phyloP scores from a whole-genome alignment of 257 asterid species.

The Solanum neorickii region DNA sequence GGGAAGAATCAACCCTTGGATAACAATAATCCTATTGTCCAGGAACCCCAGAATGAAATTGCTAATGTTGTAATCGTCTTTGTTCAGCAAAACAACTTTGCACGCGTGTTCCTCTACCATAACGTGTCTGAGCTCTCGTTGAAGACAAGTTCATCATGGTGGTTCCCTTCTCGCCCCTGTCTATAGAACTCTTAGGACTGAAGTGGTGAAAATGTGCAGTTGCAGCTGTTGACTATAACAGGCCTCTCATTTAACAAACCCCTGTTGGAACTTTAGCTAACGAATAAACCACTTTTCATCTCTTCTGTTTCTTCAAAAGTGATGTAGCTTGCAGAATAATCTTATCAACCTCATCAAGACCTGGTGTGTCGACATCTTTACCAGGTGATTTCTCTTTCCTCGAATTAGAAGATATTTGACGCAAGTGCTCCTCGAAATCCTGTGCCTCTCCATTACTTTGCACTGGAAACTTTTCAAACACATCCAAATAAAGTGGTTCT shows the following conservation, averaged over 20 bases:
- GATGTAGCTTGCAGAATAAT: slow-evolving; percentile 76
- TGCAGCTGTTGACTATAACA: no score
- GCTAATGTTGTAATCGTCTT: background rate
- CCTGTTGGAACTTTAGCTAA: background rate
- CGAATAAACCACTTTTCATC: slow-evolving; percentile 1
- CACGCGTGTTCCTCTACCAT: background rate
- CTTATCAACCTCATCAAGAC: slow-evolving; percentile 77
- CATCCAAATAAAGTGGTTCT: slow-evolving; percentile 56
- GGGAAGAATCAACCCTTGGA: background rate
- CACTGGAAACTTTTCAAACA: slow-evolving; percentile 53
- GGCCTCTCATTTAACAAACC: background rate
- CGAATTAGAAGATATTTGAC: slow-evolving; percentile 51
- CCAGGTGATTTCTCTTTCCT: slow-evolving; percentile 33
- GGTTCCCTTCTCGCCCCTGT: no score
- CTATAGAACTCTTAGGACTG: no score
- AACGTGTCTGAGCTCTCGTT: background rate
- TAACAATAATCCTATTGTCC: background rate
- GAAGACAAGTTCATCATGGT: background rate
- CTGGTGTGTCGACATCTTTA: slow-evolving; percentile 25
- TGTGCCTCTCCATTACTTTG: slow-evolving; percentile 26
- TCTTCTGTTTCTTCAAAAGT: slow-evolving; percentile 63
- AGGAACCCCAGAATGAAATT: background rate
- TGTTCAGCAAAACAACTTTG: background rate
- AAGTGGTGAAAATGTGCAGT: no score
- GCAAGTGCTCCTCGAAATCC: slow-evolving; percentile 62